Conservation (phyloP, 2,329 filamentous ascomycete genomes). For the Fusarium luffae region DNA sequence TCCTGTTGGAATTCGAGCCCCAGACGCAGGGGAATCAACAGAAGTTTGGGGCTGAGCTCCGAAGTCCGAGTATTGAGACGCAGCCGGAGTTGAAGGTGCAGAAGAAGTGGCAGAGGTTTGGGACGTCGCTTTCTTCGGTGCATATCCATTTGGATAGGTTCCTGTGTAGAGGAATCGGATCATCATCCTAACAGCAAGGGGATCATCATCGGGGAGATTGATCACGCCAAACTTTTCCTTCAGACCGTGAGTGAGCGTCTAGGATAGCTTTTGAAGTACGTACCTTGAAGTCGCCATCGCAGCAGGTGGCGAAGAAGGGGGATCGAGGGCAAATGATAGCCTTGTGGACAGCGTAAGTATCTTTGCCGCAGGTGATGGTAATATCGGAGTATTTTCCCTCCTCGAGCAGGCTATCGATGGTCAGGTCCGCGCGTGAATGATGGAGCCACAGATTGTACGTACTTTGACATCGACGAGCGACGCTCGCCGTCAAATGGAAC, state of each 20-base stretch:
- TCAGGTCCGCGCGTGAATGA: rapidly evolving
- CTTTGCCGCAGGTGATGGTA: rapidly evolving
- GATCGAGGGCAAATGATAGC: neutral
- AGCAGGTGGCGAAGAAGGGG: neutral
- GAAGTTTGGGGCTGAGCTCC: too few relatives aligned
- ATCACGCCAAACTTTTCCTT: slow-evolving; percentile 8
- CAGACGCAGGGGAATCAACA: too few relatives aligned
- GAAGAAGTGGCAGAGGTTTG: too few relatives aligned
- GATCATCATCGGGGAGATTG: slow-evolving; percentile 11
- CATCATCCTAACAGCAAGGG: slow-evolving; percentile 6
- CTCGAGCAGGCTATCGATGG: neutral
- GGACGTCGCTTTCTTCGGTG: too few relatives aligned
- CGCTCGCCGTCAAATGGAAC: neutral
- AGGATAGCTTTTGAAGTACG: too few relatives aligned
- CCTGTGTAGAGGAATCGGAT: slow-evolving; percentile 11
- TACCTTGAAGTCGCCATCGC: neutral
- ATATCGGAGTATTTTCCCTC: neutral
- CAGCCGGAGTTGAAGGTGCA: too few relatives aligned
- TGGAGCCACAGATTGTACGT: rapidly evolving
- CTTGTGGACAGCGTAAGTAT: neutral
- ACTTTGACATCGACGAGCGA: neutral
- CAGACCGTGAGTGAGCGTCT: too few relatives aligned
- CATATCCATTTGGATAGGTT: neutral
- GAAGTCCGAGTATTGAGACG: too few relatives aligned
- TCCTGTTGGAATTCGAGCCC: too few relatives aligned